Percentiles rank a stretch among this genome's conserved stretches.
Evolutionary conservation across 2,329 filamentous ascomycete genomes (phyloP).

Genomic region (Exophiala sp.): DNA sequence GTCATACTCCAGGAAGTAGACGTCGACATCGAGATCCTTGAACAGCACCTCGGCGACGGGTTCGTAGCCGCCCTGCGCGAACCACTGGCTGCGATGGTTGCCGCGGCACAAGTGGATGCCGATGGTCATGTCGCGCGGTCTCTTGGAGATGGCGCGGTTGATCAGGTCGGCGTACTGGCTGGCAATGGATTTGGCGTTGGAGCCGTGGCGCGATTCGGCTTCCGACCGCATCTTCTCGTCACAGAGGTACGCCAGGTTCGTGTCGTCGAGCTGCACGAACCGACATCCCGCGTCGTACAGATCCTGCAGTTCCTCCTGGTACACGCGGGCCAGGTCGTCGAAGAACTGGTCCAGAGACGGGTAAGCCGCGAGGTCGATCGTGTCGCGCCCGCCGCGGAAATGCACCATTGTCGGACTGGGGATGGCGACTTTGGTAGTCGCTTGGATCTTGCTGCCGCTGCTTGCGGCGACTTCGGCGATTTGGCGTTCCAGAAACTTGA

Average conservation of each 20-base stretch:
- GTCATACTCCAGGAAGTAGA: slow-evolving; percentile 57
- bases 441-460: slow-evolving; percentile 14
- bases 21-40: slow-evolving; percentile 52
- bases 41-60: slow-evolving; percentile 54
- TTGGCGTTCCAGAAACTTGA: slow-evolving; percentile 47
- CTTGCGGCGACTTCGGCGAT: slow-evolving; percentile 33
- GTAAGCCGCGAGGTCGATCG: slow-evolving; percentile 49
- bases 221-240: slow-evolving; percentile 51
- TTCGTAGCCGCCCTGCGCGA: slow-evolving; percentile 54
- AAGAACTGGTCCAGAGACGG: slow-evolving; percentile 52
- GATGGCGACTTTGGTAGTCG: slow-evolving; percentile 49
- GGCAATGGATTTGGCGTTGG: slow-evolving; percentile 44
- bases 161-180: slow-evolving; percentile 51
- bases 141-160: slow-evolving; percentile 49
- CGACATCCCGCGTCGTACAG: slow-evolving; percentile 52
- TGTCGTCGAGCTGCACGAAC: slow-evolving; percentile 55
- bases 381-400: slow-evolving; percentile 51
- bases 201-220: slow-evolving; percentile 47
- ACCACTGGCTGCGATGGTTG: slow-evolving; percentile 54
- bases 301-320: slow-evolving; percentile 50
- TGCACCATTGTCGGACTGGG: slow-evolving; percentile 56
- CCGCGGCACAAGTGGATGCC: slow-evolving; percentile 54
- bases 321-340: slow-evolving; percentile 50
- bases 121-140: slow-evolving; percentile 50
- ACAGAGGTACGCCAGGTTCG: slow-evolving; percentile 55